Evolutionary conservation across 2,329 filamentous ascomycete genomes (phyloP).

Genomic region (Paramyrothecium roridum): DNA sequence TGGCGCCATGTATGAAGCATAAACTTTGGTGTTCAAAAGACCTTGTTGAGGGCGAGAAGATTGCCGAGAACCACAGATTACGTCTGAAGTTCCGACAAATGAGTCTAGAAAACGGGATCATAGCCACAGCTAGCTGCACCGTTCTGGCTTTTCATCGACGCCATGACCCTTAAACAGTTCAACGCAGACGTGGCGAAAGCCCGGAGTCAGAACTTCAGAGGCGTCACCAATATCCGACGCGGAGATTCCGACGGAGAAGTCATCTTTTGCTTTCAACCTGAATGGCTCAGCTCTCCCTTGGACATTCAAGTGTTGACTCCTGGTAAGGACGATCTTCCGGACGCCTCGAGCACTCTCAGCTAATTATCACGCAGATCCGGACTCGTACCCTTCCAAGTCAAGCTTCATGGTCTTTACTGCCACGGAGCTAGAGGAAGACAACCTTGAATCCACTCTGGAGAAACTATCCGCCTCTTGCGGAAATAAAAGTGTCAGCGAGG

Average conservation of each 20-base stretch:
- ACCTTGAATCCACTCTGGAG: slow-evolving; percentile 42
- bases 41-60: too few species aligned
- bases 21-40: too few species aligned
- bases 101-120: too few species aligned
- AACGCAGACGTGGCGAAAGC: slow-evolving; percentile 50
- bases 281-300: slow-evolving; percentile 20
- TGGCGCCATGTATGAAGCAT: too few species aligned
- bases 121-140: too few species aligned
- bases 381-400: slow-evolving; percentile 33
- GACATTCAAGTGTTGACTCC: slow-evolving; percentile 34
- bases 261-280: slow-evolving; percentile 50
- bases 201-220: slow-evolving; percentile 34
- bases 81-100: too few species aligned
- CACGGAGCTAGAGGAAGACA: slow-evolving; percentile 27
- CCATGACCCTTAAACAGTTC: slow-evolving; percentile 67
- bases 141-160: not conserved
- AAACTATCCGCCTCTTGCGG: slow-evolving; percentile 27
- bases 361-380: slow-evolving; percentile 18
- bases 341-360: not conserved
- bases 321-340: slow-evolving; percentile 16
- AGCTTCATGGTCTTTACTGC: slow-evolving; percentile 42
- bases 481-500: slow-evolving; percentile 21
- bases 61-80: too few species aligned
- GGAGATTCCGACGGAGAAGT: slow-evolving; percentile 73
- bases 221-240: slow-evolving; percentile 51